These are phyloP conservation scores for Cercospora nicotianae DNA, from an alignment of 2,329 filamentous ascomycete genomes.

Conservation along the genomic window DNA sequence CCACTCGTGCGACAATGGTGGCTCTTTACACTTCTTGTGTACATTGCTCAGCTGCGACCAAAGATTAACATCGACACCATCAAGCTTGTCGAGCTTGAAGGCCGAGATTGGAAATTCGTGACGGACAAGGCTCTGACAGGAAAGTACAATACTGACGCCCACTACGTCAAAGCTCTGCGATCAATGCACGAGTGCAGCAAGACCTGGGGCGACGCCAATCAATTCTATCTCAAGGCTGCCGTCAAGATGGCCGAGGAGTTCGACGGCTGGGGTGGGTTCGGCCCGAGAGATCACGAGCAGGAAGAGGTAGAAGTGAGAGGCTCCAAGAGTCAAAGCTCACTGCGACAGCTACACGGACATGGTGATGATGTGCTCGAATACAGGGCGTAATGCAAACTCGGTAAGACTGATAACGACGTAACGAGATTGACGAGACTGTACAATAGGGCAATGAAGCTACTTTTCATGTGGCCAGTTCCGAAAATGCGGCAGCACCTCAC, in stretches of 20 bases:
- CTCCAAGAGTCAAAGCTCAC: background rate
- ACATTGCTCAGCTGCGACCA: conserved; percentile 73
- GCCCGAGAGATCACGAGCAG: conserved; percentile 27
- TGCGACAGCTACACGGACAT: background rate
- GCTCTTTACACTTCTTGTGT: conserved; percentile 76
- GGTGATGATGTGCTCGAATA: background rate
- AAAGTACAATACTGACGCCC: conserved; percentile 68
- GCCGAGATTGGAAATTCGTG: conserved; percentile 75
- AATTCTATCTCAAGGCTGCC: conserved; percentile 66
- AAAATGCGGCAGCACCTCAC: background rate
- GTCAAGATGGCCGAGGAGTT: conserved; percentile 74
- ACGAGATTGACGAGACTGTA: background rate
- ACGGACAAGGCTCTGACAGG: conserved; percentile 69
- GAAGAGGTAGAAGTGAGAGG: conserved; percentile 8
- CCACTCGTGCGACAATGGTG: conserved; percentile 83
- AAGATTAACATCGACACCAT: conserved; percentile 67
- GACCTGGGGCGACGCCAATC: conserved; percentile 71
- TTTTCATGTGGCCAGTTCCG: background rate
- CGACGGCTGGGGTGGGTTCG: conserved; percentile 62
- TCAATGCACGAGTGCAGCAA: conserved; percentile 71
- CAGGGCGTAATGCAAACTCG: background rate
- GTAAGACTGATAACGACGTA: background rate
- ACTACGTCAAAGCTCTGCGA: conserved; percentile 80
- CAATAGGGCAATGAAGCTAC: conserved; percentile 3
- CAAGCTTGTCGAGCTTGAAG: conserved; percentile 58